Conservation (phyloP, 371 early-diverging fungal species). For the Chytridium lagenaria region DNA sequence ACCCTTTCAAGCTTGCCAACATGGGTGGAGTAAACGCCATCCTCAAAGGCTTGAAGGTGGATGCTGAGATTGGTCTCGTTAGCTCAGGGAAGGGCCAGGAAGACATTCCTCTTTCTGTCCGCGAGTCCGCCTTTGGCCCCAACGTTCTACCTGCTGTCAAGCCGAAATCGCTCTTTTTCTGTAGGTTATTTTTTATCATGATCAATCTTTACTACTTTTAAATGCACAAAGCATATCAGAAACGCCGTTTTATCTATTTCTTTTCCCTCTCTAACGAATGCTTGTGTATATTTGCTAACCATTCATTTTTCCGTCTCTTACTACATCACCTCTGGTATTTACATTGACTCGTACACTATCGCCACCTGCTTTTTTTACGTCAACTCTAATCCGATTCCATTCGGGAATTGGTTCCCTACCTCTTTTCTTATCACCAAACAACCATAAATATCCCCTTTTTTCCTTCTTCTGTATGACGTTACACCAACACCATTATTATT, state of each 20-base stretch:
- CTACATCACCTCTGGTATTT: background rate
- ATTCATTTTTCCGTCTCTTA: background rate
- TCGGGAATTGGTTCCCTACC: too few relatives aligned
- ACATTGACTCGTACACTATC: background rate
- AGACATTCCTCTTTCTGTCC: background rate
- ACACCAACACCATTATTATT: too few relatives aligned
- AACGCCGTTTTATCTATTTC: background rate
- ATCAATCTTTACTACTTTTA: too few relatives aligned
- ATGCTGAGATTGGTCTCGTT: slow-evolving; percentile 15
- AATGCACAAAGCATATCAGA: too few relatives aligned
- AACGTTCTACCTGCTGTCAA: slow-evolving; percentile 31
- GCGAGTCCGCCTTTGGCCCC: slow-evolving; percentile 23
- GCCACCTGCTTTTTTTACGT: background rate
- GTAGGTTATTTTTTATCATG: slow-evolving; percentile 18
- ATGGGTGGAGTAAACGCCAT: slow-evolving; percentile 16
- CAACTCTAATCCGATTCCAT: too few relatives aligned
- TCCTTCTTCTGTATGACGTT: too few relatives aligned
- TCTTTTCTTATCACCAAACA: too few relatives aligned
- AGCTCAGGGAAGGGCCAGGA: background rate
- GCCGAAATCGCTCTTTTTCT: slow-evolving; percentile 23
- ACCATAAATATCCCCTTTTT: too few relatives aligned
- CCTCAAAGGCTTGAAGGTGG: slow-evolving; percentile 2
- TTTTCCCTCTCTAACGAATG: background rate
- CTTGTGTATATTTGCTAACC: background rate
- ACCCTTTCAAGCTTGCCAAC: background rate